Conservation (phyloP, 1,139 yeast species). For the Yamadazyma sp. region DNA sequence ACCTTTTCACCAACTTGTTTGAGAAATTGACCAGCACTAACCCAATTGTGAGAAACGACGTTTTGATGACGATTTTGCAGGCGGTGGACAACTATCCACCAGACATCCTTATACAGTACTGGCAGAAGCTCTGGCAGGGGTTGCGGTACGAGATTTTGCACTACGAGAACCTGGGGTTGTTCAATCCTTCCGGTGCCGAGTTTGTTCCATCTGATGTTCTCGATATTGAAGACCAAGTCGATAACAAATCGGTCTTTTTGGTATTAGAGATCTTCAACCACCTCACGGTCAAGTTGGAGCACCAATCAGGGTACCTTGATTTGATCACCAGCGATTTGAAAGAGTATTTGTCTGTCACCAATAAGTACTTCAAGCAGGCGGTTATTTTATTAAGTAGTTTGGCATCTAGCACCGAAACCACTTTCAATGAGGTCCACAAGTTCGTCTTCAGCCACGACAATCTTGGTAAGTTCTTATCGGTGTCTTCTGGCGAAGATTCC, state of each 20-base stretch:
- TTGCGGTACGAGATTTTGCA: constrained; percentile 85
- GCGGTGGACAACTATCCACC: constrained; percentile 56
- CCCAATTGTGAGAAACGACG: constrained; percentile 73
- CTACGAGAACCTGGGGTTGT: constrained; percentile 42
- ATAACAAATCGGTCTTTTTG: constrained; percentile 39
- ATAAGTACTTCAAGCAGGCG: constrained; percentile 60
- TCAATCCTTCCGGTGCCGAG: constrained; percentile 23
- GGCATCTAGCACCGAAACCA: constrained; percentile 33
- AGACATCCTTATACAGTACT: constrained; percentile 50
- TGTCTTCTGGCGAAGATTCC: constrained; percentile 15
- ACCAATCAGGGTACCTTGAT: constrained; percentile 25
- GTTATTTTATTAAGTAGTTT: constrained; percentile 58
- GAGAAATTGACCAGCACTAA: constrained; percentile 88
- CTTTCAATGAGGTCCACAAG: constrained; percentile 49
- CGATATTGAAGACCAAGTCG: constrained; percentile 35
- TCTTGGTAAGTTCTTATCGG: constrained; percentile 40
- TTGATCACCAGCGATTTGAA: constrained; percentile 57
- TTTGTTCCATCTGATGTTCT: constrained; percentile 34
- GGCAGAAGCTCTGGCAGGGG: constrained; percentile 84
- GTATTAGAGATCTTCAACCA: constrained; percentile 50
- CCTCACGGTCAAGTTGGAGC: constrained; percentile 35
- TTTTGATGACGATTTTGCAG: constrained; percentile 57
- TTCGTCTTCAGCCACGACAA: constrained; percentile 30
- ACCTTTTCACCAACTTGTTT: constrained; percentile 71
- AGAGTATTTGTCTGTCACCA: constrained; percentile 50